Evolutionary conservation across 208 protist species (phyloP), one percentile per base, ranked within the genome.

Genomic region (Crithidia thermophila): DNA sequence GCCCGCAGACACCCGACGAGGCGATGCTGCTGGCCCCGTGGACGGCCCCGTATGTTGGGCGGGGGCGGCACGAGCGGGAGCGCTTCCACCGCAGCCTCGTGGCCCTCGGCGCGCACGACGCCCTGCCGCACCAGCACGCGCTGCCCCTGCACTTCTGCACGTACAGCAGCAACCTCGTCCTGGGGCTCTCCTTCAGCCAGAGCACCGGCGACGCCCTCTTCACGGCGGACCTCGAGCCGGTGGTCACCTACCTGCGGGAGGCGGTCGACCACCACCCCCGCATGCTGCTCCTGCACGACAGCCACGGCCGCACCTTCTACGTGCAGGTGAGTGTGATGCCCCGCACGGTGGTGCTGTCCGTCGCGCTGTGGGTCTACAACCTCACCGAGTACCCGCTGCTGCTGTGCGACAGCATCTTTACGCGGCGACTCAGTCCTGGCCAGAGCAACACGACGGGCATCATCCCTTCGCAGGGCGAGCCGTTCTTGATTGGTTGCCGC

Each of bases 301-400:
- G 59, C 52, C 70, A 75, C 61, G 85, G 85, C 4, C 73, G 75
- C 14, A 62, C 70, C 47, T 94, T 94, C 58, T 81, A 85, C 60
- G 75, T 92, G 0, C 83, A 87, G 50, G 84, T 90, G 9, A 72
- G 72, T 30, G 76, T 94, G n/a, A 74, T 91, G 42, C 57, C 78
- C 4, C 84, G 85, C 18, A 89, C 82, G 2, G 75, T 94, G 20
- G 68, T 91, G 16, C 57, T 94, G 31, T 94, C 88, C 10, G 88
- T 88, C 4, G 81, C 72, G 16, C 21, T 92, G 51, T 94, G 88
- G 88, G 84, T 92, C 27, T 80, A 79, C 73, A 94, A 94, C 67
- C 69, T 91, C 36, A 94, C 85, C 37, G 77, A 87, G 57, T 94
- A 91, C 69, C 85, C 88, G 10, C 68, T 94, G 36, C 78, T 90